phyloP scores from a whole-genome alignment of 768 basidiomycete species.

The Sporobolomyces pararoseus region DNA sequence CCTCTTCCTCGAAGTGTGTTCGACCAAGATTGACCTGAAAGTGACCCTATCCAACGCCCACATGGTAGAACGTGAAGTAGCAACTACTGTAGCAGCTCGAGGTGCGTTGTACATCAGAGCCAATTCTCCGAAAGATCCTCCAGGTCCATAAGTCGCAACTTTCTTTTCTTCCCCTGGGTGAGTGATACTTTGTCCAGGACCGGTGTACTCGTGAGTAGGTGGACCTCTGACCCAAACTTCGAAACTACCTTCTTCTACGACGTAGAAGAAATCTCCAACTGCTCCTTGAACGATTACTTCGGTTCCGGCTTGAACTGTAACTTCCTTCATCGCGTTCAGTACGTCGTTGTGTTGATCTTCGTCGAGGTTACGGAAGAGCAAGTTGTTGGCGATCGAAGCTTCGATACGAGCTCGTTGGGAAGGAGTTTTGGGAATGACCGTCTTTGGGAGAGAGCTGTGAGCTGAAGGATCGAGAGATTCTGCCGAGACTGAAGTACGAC shows the following conservation, averaged over 20 bases:
- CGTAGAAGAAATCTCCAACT: slow-evolving; percentile 94
- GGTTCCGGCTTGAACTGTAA: slow-evolving; percentile 64
- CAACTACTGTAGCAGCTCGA: slow-evolving; percentile 87
- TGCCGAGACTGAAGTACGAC: slow-evolving; percentile 90
- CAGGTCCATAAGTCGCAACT: slow-evolving; percentile 77
- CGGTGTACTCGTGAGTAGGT: slow-evolving; percentile 39
- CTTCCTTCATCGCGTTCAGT: slow-evolving; percentile 91
- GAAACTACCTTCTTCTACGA: slow-evolving; percentile 82
- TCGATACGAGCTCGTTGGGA: slow-evolving; percentile 86
- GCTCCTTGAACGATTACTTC: slow-evolving; percentile 97
- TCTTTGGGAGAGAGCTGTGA: slow-evolving; percentile 52
- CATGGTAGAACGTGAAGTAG: slow-evolving; percentile 68
- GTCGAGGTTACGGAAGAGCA: slow-evolving; percentile 92
- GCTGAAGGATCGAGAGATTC: slow-evolving; percentile 87
- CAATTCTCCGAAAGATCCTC: slow-evolving; percentile 88
- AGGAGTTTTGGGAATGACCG: slow-evolving; percentile 68
- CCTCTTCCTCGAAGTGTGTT: slow-evolving; percentile 80
- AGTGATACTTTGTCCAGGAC: slow-evolving; percentile 50
- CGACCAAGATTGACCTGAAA: slow-evolving; percentile 94
- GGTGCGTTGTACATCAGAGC: slow-evolving; percentile 98
- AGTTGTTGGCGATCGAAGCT: slow-evolving; percentile 77
- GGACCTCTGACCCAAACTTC: slow-evolving; percentile 62
- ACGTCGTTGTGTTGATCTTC: slow-evolving; percentile 93
- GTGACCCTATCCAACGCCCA: slow-evolving; percentile 98
- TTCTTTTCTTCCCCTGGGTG: slow-evolving; percentile 49